Conservation (phyloP, 75 land plant species). For the Picea sitchensis region DNA sequence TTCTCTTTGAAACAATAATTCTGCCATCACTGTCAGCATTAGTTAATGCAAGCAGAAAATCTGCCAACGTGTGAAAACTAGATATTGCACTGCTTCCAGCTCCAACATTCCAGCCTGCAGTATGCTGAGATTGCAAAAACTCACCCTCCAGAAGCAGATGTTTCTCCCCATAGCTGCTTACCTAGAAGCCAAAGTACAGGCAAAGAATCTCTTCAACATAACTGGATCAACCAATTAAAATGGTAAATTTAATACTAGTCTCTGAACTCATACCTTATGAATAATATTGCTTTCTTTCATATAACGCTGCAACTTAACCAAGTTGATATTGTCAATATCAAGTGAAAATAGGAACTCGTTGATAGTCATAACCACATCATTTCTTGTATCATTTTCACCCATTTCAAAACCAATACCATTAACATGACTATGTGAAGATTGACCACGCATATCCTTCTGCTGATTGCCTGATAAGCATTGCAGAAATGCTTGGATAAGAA, state of each 20-base stretch:
- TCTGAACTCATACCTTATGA: slow-evolving; percentile 67
- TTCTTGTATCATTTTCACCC: slow-evolving; percentile 13
- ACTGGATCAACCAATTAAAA: background rate
- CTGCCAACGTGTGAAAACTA: slow-evolving; percentile 70
- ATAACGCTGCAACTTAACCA: slow-evolving; percentile 72
- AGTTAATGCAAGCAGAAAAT: slow-evolving; percentile 66
- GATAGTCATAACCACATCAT: slow-evolving; percentile 56
- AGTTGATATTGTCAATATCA: slow-evolving; percentile 94
- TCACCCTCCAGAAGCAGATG: slow-evolving; percentile 12
- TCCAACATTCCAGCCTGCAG: slow-evolving; percentile 7
- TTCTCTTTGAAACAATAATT: slow-evolving; percentile 47
- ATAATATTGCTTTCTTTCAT: slow-evolving; percentile 91
- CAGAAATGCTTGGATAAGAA: slow-evolving; percentile 57
- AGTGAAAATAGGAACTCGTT: slow-evolving; percentile 92
- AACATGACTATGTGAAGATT: background rate
- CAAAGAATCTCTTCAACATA: background rate
- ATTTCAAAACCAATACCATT: slow-evolving; percentile 4
- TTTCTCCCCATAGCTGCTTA: slow-evolving; percentile 80
- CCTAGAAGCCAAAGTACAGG: slow-evolving; percentile 36
- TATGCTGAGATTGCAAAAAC: slow-evolving; percentile 8
- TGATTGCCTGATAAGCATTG: slow-evolving; percentile 20
- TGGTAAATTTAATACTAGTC: background rate
- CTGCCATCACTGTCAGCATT: slow-evolving; percentile 85
- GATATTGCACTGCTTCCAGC: slow-evolving; percentile 42
- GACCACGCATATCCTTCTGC: background rate